Evolutionary conservation across 495 filamentous ascomycete genomes (phyloP), one percentile per base, ranked within the genome.

Genomic region (Penicillium alfredii): DNA sequence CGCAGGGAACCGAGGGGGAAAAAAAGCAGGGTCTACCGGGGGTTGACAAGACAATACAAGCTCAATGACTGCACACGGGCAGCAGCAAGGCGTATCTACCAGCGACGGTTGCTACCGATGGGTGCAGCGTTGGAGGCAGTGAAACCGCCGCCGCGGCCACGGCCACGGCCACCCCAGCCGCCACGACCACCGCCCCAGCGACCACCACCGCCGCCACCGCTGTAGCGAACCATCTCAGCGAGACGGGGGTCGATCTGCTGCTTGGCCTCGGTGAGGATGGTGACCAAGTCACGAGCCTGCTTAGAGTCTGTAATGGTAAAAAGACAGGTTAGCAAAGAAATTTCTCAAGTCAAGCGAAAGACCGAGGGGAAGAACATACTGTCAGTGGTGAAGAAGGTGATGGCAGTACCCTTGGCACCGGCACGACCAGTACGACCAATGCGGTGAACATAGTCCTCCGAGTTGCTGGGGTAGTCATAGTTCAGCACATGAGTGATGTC

Each of bases 381-480:
- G 66, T 97, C 92, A 82, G 92, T 86, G 60, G 92, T 98, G 61
- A 98, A 96, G 36, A 96, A 73, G 10, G 92, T 96, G 52, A 94
- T 86, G 41, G 90, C 90, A 41, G 84, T 79, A 47, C 90, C 90
- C 34, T 78, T 80, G 50, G 87, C 85, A 49, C 92, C 92, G 31
- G 92, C 92, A 61, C 90, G 81, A 44, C 88, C 90, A 22, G 90
- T 97, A 61, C 88, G 80, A 48, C 84, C 92, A 63, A 98, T 98
- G 46, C 92, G 85, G 58, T 98, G 92, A 43, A 98, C 88, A 49
- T 98, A 98, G 56, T 96, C 90, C 66, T 98, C 90, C 66, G 92
- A 97, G 74, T 98, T 98, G 76, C 97, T 96, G 61, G 92, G 92
- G 64, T 95, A 95, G 68, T 98, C 92, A 84, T 96, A 97, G 82